Percentiles rank a stretch among this genome's conserved stretches.
Conservation (phyloP, 305 asterid species). For the Fraxinus nigra region DNA sequence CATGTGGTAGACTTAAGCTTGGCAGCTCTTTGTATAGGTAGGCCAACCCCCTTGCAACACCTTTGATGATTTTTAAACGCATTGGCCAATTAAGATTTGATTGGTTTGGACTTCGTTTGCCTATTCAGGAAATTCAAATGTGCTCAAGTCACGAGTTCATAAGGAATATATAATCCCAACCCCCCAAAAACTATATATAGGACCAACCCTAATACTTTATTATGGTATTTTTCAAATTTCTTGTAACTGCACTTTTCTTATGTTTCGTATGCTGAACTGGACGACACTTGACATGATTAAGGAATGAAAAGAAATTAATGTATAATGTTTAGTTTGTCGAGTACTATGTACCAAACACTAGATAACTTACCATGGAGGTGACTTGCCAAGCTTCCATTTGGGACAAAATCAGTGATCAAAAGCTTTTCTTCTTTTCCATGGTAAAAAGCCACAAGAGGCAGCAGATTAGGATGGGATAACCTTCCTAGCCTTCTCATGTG, state of each 20-base stretch:
- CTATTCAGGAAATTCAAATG: constrained; percentile 24
- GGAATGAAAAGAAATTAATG: background rate
- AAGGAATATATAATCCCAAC: background rate
- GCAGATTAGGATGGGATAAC: constrained; percentile 47
- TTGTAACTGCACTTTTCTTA: background rate
- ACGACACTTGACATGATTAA: background rate
- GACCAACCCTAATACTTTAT: background rate
- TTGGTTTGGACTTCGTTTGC: constrained; percentile 36
- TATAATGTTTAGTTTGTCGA: background rate
- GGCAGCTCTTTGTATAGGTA: constrained; percentile 52
- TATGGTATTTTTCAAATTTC: background rate
- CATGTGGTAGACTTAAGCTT: constrained; percentile 49
- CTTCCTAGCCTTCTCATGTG: constrained; percentile 51
- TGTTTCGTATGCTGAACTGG: background rate
- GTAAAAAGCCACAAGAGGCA: constrained; percentile 54
- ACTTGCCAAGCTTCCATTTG: constrained; percentile 54
- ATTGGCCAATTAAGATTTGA: constrained; percentile 53
- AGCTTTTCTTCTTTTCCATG: constrained; percentile 52
- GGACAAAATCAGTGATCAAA: constrained; percentile 39
- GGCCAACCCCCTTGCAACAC: constrained; percentile 53
- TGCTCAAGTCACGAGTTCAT: background rate
- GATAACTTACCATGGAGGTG: constrained; percentile 44
- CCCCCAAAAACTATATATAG: background rate
- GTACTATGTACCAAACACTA: background rate
- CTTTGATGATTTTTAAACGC: constrained; percentile 56